A percentile compares a stretch with the other conserved stretches of the same genome.
Evolutionary conservation across 192 early-diverging fungal species (phyloP).

Genomic region (Coemansia sp.): DNA sequence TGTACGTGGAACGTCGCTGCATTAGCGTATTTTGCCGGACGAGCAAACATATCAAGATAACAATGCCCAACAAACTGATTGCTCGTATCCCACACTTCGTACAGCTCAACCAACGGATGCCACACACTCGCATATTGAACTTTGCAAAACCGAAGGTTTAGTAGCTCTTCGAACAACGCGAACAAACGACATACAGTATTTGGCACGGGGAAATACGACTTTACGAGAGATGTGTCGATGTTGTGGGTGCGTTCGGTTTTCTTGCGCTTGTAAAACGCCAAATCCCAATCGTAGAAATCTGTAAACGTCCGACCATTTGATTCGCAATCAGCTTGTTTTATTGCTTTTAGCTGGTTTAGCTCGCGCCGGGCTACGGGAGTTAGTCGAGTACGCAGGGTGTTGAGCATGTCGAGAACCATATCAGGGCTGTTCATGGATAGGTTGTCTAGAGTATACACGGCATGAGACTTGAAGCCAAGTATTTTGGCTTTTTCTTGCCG

Average conservation of each 20-base stretch:
- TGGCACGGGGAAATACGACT: conserved; percentile 66
- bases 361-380: conserved; percentile 56
- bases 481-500: conserved; percentile 53
- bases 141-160: conserved; percentile 62
- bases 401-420: conserved; percentile 60
- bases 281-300: conserved; percentile 64
- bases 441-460: conserved; percentile 61
- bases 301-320: conserved; percentile 45
- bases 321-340: conserved; percentile 56
- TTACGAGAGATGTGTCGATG: conserved; percentile 66
- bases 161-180: conserved; percentile 62
- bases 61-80: conserved; percentile 63
- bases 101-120: conserved; percentile 70
- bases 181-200: conserved; percentile 60
- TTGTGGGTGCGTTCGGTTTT: conserved; percentile 60
- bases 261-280: conserved; percentile 63
- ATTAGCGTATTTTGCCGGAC: conserved; percentile 63
- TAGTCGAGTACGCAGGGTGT: conserved; percentile 55
- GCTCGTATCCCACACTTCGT: conserved; percentile 63
- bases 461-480: conserved; percentile 66
- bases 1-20: conserved; percentile 70
- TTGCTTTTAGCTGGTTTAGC: conserved; percentile 53
- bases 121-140: conserved; percentile 58
- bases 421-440: conserved; percentile 71
- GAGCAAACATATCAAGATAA: conserved; percentile 68